These are phyloP conservation scores for Pyrenochaeta sp. DNA, from an alignment of 2,329 filamentous ascomycete genomes.

Conservation along the genomic window DNA sequence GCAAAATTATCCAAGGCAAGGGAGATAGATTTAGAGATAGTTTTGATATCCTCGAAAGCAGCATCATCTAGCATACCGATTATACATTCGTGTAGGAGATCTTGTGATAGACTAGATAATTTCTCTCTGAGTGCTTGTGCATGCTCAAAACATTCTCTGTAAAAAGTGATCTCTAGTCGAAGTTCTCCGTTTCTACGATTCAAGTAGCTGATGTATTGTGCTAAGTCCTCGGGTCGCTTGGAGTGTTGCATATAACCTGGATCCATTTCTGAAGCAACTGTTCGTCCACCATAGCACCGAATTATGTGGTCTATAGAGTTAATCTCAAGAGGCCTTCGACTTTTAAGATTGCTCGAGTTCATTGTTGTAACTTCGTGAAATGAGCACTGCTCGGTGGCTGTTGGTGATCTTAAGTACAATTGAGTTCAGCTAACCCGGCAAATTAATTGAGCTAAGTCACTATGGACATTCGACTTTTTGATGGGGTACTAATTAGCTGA, in stretches of 20 bases:
- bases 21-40: conserved; percentile 9
- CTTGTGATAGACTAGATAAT: conserved; percentile 9
- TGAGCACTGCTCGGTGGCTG: no score
- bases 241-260: conserved; percentile 15
- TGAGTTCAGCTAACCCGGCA: no score
- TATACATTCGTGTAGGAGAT: conserved; percentile 22
- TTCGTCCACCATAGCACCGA: conserved; percentile 17
- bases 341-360: no score
- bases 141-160: conserved; percentile 17
- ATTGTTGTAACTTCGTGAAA: no score
- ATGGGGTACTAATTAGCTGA: no score
- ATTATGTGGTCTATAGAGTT: conserved; percentile 24
- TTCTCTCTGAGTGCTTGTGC: conserved; percentile 16
- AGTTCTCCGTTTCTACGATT: conserved; percentile 17
- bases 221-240: conserved; percentile 10
- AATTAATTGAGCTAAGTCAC: no score
- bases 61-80: conserved; percentile 12
- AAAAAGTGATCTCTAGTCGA: conserved; percentile 20
- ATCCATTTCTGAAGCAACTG: conserved; percentile 19
- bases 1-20: conserved; percentile 10
- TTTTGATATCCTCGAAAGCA: conserved; percentile 14
- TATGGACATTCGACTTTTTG: no score
- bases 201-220: conserved; percentile 16
- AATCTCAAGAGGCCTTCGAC: conserved; percentile 9
- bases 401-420: no score